Base-by-base conservation (phyloP, 2,329 filamentous ascomycete genomes). In the Diaporthe australafricana region DNA sequence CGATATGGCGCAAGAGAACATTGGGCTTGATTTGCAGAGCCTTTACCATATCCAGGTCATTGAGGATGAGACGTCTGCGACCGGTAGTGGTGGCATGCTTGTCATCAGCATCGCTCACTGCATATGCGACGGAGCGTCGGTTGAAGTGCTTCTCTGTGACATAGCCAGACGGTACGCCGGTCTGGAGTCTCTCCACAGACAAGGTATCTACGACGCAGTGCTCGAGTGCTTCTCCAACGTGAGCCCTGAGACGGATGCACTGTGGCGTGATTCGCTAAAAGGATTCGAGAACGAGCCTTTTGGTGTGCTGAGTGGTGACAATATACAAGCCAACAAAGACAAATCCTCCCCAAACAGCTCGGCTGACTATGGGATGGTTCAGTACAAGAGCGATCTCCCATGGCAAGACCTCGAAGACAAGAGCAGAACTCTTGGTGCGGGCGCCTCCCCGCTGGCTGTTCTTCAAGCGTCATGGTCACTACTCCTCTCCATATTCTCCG, bases 101-200 rank as follows among this genome's bases (percentile, higher is more conserved):
- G 68, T 81, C n/a, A 72, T 81, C 35, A 79, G 80, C 73, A 78
- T 82, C 72, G 80, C 81, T 25, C 81, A 82, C 72, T 81, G 80
- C 30, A 78, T 82, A 17, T 81, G 81, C 55, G 80, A 82, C 55
- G 81, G 80, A 53, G 80, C 78, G 4, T 82, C 81, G 1, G 55
- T 81, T 48, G 76, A 81, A 57, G 73, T 81, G 7, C 78, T 82
- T 6, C 74, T 81, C 8, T 72, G 77, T 30, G 80, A 82, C 60
- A 78, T 82, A 20, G 66, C 72, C 20, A 73, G 76, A 17, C 68
- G 72, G 25, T 77, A 75, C 60, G 53, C 77, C 2, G 77, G 77
- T 0, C 73, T 74, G 1, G 32, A 52, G 5, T 53, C 60, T n/a
- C 69, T 75, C 6, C 35, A 68, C 2, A 72, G 76, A 42, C 72